A percentile compares a stretch with the other conserved stretches of the same genome.
phyloP scores from a whole-genome alignment of 2,329 filamentous ascomycete species.

The Cadophora sp. region DNA sequence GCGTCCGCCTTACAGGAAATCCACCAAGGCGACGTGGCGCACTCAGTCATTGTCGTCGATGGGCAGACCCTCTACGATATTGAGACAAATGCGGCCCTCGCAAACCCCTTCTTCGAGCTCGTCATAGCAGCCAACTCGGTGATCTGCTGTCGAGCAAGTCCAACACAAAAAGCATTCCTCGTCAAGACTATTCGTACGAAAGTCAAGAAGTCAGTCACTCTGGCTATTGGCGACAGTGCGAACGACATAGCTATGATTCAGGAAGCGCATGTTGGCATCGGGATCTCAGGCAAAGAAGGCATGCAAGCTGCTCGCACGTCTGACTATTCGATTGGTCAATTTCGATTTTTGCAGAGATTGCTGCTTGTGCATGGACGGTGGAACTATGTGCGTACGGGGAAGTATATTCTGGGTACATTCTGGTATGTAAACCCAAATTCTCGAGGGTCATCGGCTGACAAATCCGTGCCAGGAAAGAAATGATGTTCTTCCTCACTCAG shows the following conservation, averaged over 20 bases:
- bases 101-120: conserved; percentile 74
- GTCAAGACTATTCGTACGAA: conserved; percentile 78
- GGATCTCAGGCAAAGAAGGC: conserved; percentile 89
- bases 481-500: conserved; percentile 85
- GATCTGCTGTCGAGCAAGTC: conserved; percentile 91
- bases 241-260: conserved; percentile 97
- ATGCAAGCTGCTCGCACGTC: conserved; percentile 86
- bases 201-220: conserved; percentile 75
- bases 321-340: conserved; percentile 90
- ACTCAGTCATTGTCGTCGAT: conserved; percentile 84
- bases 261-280: conserved; percentile 84
- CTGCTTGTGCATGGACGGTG: conserved; percentile 85
- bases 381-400: conserved; percentile 87
- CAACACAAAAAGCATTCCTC: conserved; percentile 84
- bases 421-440: conserved; percentile 75
- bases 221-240: conserved; percentile 90
- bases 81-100: conserved; percentile 64
- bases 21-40: conserved; percentile 49
- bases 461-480: conserved; percentile 22
- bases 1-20: conserved; percentile 14
- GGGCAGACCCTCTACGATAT: conserved; percentile 77
- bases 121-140: conserved; percentile 83
- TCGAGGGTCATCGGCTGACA: background rate
- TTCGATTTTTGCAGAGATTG: conserved; percentile 81
- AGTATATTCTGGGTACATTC: conserved; percentile 87